These are phyloP conservation scores for Domatiomyces catenatus DNA, from an alignment of 2,329 filamentous ascomycete genomes.

Conservation along the genomic window DNA sequence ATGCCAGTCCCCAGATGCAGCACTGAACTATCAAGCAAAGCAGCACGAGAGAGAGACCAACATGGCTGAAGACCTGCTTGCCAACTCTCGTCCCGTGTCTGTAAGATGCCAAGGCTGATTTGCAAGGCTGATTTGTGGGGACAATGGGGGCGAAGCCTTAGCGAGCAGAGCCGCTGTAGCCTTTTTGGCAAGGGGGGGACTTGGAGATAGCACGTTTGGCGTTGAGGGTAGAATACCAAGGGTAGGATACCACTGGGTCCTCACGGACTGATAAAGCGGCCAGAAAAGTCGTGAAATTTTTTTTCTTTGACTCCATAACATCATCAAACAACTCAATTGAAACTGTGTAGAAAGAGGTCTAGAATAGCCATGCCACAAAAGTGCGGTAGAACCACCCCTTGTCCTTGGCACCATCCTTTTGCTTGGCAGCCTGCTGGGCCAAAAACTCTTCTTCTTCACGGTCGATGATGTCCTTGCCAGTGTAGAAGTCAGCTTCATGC, in stretches of 20 bases:
- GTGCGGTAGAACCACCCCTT: slow-evolving; percentile 40
- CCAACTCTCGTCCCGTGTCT: background rate
- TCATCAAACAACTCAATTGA: background rate
- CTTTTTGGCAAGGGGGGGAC: too few species aligned
- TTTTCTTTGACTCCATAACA: background rate
- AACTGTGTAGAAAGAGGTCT: slow-evolving; percentile 12
- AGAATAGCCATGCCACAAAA: slow-evolving; percentile 49
- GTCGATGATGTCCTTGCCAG: slow-evolving; percentile 59
- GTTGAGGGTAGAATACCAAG: too few species aligned
- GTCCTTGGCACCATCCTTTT: slow-evolving; percentile 24
- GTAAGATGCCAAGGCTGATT: background rate
- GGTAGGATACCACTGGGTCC: too few species aligned
- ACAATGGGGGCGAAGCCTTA: too few species aligned
- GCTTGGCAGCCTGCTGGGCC: slow-evolving; percentile 34
- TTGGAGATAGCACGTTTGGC: too few species aligned
- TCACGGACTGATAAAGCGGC: too few species aligned
- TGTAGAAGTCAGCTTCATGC: slow-evolving; percentile 51
- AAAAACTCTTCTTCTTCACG: slow-evolving; percentile 56
- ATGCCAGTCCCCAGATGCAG: background rate
- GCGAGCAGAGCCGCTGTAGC: too few species aligned
- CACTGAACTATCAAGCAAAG: too few species aligned
- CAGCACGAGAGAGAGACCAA: background rate
- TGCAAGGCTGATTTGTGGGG: background rate
- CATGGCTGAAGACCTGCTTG: background rate
- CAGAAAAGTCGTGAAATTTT: too few species aligned